phyloP scores from a whole-genome alignment of 2,329 filamentous ascomycete species.

The Apiospora kogelbergensis region DNA sequence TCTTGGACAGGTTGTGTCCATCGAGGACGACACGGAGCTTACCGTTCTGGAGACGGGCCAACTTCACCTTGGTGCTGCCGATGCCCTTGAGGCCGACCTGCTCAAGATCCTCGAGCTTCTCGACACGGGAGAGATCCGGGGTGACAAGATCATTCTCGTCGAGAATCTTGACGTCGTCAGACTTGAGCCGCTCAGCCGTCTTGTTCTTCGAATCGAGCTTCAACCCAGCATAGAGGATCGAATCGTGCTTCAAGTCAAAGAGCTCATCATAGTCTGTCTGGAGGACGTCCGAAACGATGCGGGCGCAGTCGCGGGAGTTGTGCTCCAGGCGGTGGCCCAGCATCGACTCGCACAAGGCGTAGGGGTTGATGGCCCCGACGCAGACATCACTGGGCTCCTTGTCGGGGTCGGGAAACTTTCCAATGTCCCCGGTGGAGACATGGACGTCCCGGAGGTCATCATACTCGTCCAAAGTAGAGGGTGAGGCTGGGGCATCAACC shows the following conservation, averaged over 20 bases:
- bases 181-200: constrained; percentile 35
- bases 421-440: constrained; percentile 19
- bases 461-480: constrained; percentile 31
- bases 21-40: constrained; percentile 42
- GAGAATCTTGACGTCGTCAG: constrained; percentile 41
- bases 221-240: constrained; percentile 42
- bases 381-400: constrained; percentile 37
- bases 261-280: constrained; percentile 49
- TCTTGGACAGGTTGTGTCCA: constrained; percentile 33
- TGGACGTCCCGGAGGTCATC: constrained; percentile 33
- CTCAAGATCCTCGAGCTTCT: constrained; percentile 38
- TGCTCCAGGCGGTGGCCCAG: constrained; percentile 41
- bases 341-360: constrained; percentile 43
- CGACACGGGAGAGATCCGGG: constrained; percentile 41
- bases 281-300: constrained; percentile 40
- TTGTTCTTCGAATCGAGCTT: constrained; percentile 39
- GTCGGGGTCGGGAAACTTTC: constrained; percentile 32
- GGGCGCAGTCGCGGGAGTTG: constrained; percentile 31
- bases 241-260: constrained; percentile 44
- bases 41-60: constrained; percentile 43
- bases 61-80: constrained; percentile 35
- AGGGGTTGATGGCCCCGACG: constrained; percentile 44
- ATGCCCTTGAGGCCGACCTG: constrained; percentile 40
- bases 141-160: constrained; percentile 42
- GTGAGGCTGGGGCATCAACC: constrained; percentile 26